Percentiles rank a stretch among this genome's conserved stretches.
Evolutionary conservation across 2,329 filamentous ascomycete species (phyloP).

Genomic region (Scedosporium apiospermum): DNA sequence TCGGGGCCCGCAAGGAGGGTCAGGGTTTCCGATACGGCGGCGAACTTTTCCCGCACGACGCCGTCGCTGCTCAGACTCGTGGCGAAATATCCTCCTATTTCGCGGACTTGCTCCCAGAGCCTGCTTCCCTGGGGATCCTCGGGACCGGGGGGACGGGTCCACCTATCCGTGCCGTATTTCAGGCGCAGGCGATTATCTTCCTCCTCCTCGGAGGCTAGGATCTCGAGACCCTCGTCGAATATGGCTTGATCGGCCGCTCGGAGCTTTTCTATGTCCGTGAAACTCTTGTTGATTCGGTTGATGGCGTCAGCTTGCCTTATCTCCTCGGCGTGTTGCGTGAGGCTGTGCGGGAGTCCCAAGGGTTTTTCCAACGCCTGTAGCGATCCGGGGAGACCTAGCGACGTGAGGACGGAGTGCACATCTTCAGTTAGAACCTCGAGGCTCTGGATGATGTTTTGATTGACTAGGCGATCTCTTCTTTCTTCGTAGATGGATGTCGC

Average conservation of each 20-base stretch:
- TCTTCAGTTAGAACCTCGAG: conserved; percentile 72
- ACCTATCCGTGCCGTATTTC: conserved; percentile 81
- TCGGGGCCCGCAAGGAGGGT: conserved; percentile 70
- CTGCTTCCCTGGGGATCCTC: conserved; percentile 57
- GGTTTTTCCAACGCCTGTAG: conserved; percentile 93
- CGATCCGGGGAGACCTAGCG: conserved; percentile 81
- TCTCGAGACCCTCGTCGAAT: conserved; percentile 74
- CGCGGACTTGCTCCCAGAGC: conserved; percentile 63
- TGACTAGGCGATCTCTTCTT: conserved; percentile 79
- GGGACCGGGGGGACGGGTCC: conserved; percentile 62
- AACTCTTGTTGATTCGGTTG: conserved; percentile 64
- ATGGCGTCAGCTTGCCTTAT: conserved; percentile 85
- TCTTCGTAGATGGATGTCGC: conserved; percentile 95
- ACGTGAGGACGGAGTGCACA: conserved; percentile 70
- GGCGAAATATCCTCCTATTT: conserved; percentile 82
- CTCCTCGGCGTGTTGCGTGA: conserved; percentile 88
- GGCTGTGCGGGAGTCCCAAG: conserved; percentile 72
- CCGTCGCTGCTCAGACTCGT: conserved; percentile 46
- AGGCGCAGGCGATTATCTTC: conserved; percentile 69
- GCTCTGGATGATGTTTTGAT: conserved; percentile 76
- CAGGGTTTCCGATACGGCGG: conserved; percentile 64
- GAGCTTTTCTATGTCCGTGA: conserved; percentile 86
- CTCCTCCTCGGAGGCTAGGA: conserved; percentile 68
- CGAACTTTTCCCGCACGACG: conserved; percentile 68
- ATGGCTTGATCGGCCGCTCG: conserved; percentile 66